Conservation (phyloP, 148 eudicot species). For the Silene latifolia region DNA sequence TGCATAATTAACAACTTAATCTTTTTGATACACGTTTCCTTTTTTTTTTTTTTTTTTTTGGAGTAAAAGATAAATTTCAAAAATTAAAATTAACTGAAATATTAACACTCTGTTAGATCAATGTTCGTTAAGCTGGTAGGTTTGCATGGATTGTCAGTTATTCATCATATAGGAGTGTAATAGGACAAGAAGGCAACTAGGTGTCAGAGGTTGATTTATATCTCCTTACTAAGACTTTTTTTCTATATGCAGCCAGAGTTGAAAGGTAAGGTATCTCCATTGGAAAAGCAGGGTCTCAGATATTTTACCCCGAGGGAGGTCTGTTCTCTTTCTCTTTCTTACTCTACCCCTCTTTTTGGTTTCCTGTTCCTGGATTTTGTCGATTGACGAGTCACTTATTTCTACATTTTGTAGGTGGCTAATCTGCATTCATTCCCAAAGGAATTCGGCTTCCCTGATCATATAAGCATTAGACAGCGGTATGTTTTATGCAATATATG, state of each 20-base stretch:
- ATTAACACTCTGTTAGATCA: not conserved
- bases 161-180: too few relatives aligned
- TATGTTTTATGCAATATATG: constrained; percentile 25
- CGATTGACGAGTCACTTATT: constrained; percentile 6
- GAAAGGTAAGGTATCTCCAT: constrained; percentile 43
- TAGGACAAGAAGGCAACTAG: too few relatives aligned
- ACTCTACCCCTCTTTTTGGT: not conserved
- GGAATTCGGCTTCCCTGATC: constrained; percentile 76
- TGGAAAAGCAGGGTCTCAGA: constrained; percentile 65
- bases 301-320: constrained; percentile 97
- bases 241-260: constrained; percentile 46
- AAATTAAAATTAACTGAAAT: too few relatives aligned
- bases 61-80: too few relatives aligned
- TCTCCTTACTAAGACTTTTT: not conserved
- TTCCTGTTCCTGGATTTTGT: constrained; percentile 13
- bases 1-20: not conserved
- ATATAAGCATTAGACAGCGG: constrained; percentile 84
- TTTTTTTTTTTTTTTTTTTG: too few relatives aligned
- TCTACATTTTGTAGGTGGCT: constrained; percentile 56
- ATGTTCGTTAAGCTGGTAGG: not conserved
- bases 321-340: constrained; percentile 15
- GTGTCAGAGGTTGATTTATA: not conserved
- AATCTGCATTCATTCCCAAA: constrained; percentile 92
- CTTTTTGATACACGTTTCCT: not conserved
- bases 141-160: too few relatives aligned